Evolutionary conservation across 2,329 filamentous ascomycete species (phyloP).

Genomic region (Hymenoscyphus fraxineus): DNA sequence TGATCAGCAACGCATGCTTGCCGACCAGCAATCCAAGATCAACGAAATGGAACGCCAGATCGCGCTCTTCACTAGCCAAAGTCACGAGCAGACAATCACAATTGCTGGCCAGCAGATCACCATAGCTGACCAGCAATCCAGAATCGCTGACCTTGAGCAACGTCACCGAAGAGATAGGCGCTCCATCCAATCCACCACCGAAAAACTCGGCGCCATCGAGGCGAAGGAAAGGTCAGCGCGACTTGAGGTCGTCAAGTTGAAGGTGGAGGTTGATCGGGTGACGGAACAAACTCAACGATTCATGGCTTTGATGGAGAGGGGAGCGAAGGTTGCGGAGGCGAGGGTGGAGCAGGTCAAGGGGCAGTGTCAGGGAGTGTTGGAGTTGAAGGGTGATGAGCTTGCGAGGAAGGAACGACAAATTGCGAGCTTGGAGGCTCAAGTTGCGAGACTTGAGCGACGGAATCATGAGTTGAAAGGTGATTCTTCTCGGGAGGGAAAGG

Average conservation of each 20-base stretch:
- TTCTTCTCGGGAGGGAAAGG: background rate
- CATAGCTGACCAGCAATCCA: background rate
- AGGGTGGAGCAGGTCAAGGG: background rate
- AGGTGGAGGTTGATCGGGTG: background rate
- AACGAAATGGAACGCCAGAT: background rate
- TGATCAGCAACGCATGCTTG: background rate
- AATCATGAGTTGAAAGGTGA: background rate
- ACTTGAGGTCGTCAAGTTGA: background rate
- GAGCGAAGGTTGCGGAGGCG: background rate
- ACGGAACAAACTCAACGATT: background rate
- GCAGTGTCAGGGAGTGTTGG: background rate
- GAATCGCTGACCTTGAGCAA: background rate
- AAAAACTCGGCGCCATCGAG: background rate
- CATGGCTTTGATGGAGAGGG: background rate
- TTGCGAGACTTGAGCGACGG: background rate
- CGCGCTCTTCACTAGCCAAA: background rate
- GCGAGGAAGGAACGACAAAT: background rate
- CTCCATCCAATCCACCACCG: background rate
- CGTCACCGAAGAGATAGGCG: background rate
- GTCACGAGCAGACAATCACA: background rate
- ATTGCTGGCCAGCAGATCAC: background rate
- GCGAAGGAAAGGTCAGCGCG: background rate
- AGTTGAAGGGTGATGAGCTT: background rate
- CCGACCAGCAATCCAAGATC: background rate
- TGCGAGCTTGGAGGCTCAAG: background rate